Base-by-base conservation (phyloP, 2,329 filamentous ascomycete genomes). In the Pseudogymnoascus pannorum region DNA sequence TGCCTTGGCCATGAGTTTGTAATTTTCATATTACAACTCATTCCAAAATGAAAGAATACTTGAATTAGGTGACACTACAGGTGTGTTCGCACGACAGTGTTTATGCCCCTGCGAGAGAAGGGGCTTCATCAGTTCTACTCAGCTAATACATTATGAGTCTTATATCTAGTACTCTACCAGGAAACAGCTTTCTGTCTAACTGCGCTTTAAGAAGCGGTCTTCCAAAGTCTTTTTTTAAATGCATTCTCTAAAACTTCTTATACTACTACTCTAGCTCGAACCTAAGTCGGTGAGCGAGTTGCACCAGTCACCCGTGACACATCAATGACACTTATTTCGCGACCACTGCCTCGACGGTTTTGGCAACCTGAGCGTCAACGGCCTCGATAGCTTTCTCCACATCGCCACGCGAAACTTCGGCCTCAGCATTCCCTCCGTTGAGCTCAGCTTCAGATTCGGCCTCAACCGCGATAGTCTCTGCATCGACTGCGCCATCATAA, bases 401-500 rank as follows among this genome's bases (percentile, higher is more conserved):
- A 54, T 29, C 11, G n/a, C 24, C 24, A 5, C 5, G n/a, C n/a
- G 44, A 18, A 31, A 4, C 44, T 12, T 29, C n/a, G 8, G 24
- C 7, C 44, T 18, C 24, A 2, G 24, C 14, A 5, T 51, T 51
- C 1, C 29, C 44, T 16, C 24, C 24, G 9, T 7, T 18, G 8
- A 7, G 24, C 14, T 22, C 24, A 51, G 24, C 24, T 51, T 51
- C 24, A 26, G 44, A 29, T 5, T 12, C 24, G 14, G 26, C 57
- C 57, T 38, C 29, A 38, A 31, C n/a, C 2, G 5, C 57, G 16
- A 58, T 14, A 18, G 57, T 12, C 31, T 24, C 44, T 4, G 44
- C 9, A 54, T 54, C 44, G n/a, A 29, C 44, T 31, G 4, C n/a
- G 29, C 24, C 63, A 2, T 60, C 65, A 62, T 61, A 68, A 60